Conservation (phyloP, 2,329 filamentous ascomycete genomes). For the Chalaropsis ovoidea region DNA sequence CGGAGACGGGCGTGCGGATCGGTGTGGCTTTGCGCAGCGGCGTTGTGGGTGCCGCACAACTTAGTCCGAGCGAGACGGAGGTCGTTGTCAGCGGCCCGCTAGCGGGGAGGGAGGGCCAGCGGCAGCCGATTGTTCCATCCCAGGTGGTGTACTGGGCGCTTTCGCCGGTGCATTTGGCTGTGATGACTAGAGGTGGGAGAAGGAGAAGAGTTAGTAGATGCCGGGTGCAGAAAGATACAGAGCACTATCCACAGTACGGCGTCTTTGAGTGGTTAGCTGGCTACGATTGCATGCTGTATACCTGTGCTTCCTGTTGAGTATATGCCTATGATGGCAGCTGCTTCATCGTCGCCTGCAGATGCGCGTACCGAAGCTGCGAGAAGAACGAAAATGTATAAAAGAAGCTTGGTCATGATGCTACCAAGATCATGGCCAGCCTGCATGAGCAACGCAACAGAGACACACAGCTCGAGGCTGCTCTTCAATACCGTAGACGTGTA, state of each 20-base stretch:
- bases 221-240: background rate
- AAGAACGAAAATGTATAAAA: background rate
- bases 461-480: background rate
- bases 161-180: slow-evolving; percentile 16
- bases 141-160: slow-evolving; percentile 22
- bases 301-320: slow-evolving; percentile 9
- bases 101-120: slow-evolving; percentile 11
- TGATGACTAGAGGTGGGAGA: slow-evolving; percentile 4
- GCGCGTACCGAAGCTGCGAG: background rate
- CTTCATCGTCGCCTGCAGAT: background rate
- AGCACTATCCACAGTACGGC: background rate
- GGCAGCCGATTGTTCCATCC: slow-evolving; percentile 21
- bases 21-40: background rate
- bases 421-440: background rate
- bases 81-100: slow-evolving; percentile 1
- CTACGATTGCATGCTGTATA: background rate
- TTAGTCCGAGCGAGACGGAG: slow-evolving; percentile 18
- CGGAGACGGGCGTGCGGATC: background rate
- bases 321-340: slow-evolving; percentile 13
- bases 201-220: background rate
- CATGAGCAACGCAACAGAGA: background rate
- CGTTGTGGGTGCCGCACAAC: background rate
- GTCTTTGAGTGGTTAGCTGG: too few relatives aligned
- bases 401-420: background rate
- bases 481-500: background rate